Conservation (phyloP, 257 asterid species). For the Plectranthus barbatus region DNA sequence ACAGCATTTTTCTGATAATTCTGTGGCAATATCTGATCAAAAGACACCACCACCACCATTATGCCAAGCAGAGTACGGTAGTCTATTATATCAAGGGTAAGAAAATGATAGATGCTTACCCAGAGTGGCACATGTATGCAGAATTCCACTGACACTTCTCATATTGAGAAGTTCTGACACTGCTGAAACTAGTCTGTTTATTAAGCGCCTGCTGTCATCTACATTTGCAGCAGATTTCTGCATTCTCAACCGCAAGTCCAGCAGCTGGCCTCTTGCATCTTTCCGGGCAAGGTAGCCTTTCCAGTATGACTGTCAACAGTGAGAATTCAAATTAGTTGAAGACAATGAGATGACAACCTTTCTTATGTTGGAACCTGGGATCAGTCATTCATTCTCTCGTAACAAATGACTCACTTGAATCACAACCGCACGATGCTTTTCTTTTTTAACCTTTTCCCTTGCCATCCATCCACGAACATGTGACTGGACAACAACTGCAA, state of each 20-base stretch:
- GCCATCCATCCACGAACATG: slow-evolving; percentile 62
- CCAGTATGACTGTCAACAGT: slow-evolving; percentile 61
- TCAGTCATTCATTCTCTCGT: background rate
- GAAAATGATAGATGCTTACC: slow-evolving; percentile 29
- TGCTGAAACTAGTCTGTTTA: slow-evolving; percentile 84
- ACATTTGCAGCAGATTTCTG: slow-evolving; percentile 85
- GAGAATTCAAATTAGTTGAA: background rate
- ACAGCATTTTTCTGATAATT: slow-evolving; percentile 81
- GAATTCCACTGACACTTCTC: slow-evolving; percentile 77
- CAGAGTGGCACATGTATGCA: slow-evolving; percentile 81
- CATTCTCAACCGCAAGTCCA: slow-evolving; percentile 65
- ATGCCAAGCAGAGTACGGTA: background rate
- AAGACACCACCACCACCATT: background rate
- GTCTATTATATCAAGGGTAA: background rate
- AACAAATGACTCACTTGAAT: slow-evolving; percentile 51
- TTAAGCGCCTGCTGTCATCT: slow-evolving; percentile 71
- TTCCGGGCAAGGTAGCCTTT: slow-evolving; percentile 83
- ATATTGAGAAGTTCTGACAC: slow-evolving; percentile 70
- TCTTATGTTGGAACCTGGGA: background rate
- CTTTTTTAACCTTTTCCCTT: slow-evolving; percentile 34
- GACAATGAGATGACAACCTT: background rate
- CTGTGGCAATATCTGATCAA: slow-evolving; percentile 81
- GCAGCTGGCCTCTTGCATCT: slow-evolving; percentile 52
- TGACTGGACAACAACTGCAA: slow-evolving; percentile 63
- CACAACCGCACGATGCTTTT: slow-evolving; percentile 36